phyloP scores from a whole-genome alignment of 164 flowering plant genomes.

The Hamamelis virginiana region DNA sequence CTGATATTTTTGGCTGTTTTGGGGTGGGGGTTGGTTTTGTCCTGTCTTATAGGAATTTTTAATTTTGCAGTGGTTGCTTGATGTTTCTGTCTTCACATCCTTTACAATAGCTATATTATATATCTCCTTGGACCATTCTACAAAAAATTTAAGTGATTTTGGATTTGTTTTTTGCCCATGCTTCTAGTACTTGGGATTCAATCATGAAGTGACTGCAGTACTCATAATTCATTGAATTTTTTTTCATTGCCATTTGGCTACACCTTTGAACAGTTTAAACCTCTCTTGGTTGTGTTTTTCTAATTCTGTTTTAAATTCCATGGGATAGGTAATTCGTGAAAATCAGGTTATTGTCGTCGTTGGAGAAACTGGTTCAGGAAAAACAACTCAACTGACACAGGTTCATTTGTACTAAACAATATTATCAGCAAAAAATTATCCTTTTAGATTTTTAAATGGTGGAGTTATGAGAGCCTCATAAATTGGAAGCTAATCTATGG shows the following conservation, averaged over 20 bases:
- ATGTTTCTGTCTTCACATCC: too few species aligned
- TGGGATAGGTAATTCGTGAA: constrained; percentile 78
- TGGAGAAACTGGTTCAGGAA: constrained; percentile 99
- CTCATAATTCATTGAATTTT: not conserved
- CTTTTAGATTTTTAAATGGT: constrained; percentile 6
- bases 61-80: too few species aligned
- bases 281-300: not conserved
- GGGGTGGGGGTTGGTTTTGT: too few species aligned
- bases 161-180: not conserved
- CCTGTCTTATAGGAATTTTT: too few species aligned
- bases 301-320: constrained; percentile 1
- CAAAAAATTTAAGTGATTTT: not conserved
- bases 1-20: too few species aligned
- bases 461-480: not conserved
- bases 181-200: not conserved
- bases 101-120: not conserved
- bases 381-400: constrained; percentile 97
- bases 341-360: constrained; percentile 92
- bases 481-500: constrained; percentile 4
- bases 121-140: not conserved
- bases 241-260: not conserved
- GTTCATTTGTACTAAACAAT: constrained; percentile 24
- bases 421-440: not conserved
- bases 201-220: not conserved
- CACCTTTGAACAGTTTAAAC: too few species aligned